phyloP scores from a whole-genome alignment of 768 basidiomycete genomes.

The Cystobasidium tubakii region DNA sequence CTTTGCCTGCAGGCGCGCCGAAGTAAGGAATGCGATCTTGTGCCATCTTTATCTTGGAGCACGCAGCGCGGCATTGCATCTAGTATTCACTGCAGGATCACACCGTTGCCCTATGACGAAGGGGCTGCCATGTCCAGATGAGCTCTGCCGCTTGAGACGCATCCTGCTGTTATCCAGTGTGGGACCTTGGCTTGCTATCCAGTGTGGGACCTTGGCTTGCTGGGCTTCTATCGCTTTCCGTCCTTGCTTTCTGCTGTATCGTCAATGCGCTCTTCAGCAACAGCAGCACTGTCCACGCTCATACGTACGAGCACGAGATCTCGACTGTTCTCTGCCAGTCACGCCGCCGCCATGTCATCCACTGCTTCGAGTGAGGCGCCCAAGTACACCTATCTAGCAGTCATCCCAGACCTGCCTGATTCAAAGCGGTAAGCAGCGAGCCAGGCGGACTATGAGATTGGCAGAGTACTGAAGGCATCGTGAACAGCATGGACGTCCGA shows the following conservation, averaged over 20 bases:
- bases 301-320: not conserved
- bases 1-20: not conserved
- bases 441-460: not conserved
- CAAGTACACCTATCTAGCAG: conserved; percentile 14
- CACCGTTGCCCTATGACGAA: too few relatives aligned
- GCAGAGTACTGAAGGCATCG: not conserved
- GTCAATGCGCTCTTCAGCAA: not conserved
- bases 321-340: not conserved
- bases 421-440: conserved; percentile 12
- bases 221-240: not conserved
- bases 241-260: not conserved
- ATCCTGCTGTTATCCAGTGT: too few relatives aligned
- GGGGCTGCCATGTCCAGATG: too few relatives aligned
- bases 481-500: conserved; percentile 7
- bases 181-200: too few relatives aligned
- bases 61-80: not conserved
- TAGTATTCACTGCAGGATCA: too few relatives aligned
- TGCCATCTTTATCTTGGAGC: not conserved
- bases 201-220: not conserved
- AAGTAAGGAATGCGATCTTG: not conserved
- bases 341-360: not conserved
- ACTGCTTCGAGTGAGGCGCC: not conserved
- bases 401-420: conserved; percentile 16
- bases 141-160: too few relatives aligned
- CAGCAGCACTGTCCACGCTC: not conserved